phyloP scores from a whole-genome alignment of 2,329 filamentous ascomycete species.

The Talaromyces amestolkiae region DNA sequence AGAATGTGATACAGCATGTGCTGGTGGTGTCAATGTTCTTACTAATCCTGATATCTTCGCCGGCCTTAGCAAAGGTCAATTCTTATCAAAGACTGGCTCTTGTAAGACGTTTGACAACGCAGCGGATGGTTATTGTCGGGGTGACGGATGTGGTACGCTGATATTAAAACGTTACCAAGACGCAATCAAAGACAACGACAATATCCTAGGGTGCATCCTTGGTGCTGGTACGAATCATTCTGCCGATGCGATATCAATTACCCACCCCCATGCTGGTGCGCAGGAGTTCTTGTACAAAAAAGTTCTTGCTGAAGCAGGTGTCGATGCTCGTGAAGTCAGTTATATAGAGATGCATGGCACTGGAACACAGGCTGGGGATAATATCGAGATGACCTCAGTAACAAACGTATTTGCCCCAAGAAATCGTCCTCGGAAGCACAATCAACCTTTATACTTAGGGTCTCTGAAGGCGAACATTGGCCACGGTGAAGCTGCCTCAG shows the following conservation, averaged over 20 bases:
- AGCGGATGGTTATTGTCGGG: constrained; percentile 24
- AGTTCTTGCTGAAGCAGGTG: constrained; percentile 18
- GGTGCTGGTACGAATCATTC: constrained; percentile 37
- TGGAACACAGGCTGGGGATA: constrained; percentile 32
- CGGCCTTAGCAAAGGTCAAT: neutral
- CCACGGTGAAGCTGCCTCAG: constrained; percentile 43
- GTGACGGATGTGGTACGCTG: constrained; percentile 22
- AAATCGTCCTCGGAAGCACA: constrained; percentile 25
- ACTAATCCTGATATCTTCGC: constrained; percentile 4
- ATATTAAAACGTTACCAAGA: constrained; percentile 23
- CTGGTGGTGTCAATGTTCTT: constrained; percentile 7
- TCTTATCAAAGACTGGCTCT: constrained; percentile 15
- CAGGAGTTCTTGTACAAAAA: constrained; percentile 26
- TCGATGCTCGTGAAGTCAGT: constrained; percentile 23
- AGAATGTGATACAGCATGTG: constrained; percentile 7
- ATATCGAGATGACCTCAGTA: constrained; percentile 32
- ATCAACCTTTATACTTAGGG: constrained; percentile 28
- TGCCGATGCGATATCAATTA: constrained; percentile 16
- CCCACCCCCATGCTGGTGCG: neutral
- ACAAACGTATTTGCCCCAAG: constrained; percentile 23
- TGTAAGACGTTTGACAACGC: constrained; percentile 20
- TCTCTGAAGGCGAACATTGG: constrained; percentile 32
- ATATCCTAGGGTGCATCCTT: constrained; percentile 22
- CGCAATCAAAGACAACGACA: constrained; percentile 23
- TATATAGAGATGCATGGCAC: constrained; percentile 36